These are phyloP conservation scores for Penicillium psychrofluorescens DNA, from an alignment of 495 filamentous ascomycete genomes.

Conservation along the genomic window DNA sequence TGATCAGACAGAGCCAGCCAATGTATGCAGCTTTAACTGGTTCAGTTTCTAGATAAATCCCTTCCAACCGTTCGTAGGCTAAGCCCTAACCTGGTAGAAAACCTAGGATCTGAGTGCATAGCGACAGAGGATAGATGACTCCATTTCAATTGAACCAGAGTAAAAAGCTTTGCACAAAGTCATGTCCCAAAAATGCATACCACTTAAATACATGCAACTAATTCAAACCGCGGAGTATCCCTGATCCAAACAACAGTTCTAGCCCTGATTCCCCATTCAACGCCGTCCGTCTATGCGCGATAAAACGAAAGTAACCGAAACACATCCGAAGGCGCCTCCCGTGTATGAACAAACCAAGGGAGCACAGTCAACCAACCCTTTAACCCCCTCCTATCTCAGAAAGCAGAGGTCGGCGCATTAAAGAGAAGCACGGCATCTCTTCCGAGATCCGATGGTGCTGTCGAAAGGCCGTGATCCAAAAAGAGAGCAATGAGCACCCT, in stretches of 20 bases:
- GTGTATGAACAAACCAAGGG: too few relatives aligned
- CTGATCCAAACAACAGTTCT: too few relatives aligned
- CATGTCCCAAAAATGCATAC: neutral
- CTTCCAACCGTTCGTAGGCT: too few relatives aligned
- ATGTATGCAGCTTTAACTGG: slow-evolving; percentile 2
- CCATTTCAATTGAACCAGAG: too few relatives aligned
- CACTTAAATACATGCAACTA: too few relatives aligned
- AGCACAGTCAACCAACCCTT: neutral
- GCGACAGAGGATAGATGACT: too few relatives aligned
- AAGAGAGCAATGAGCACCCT: neutral
- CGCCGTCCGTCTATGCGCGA: neutral
- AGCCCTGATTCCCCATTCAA: too few relatives aligned
- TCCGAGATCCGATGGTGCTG: neutral
- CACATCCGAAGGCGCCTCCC: too few relatives aligned
- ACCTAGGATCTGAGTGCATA: too few relatives aligned
- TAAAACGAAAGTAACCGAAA: neutral
- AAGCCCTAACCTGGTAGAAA: too few relatives aligned
- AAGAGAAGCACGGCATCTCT: slow-evolving; percentile 17
- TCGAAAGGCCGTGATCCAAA: neutral
- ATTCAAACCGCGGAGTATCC: too few relatives aligned
- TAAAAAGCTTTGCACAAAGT: too few relatives aligned
- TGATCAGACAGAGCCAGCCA: slow-evolving; percentile 14
- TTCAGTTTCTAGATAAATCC: neutral
- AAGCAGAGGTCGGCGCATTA: neutral
- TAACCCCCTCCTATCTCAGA: neutral